Evolutionary conservation across 768 basidiomycete genomes (phyloP).

Genomic region (Mycena venus): DNA sequence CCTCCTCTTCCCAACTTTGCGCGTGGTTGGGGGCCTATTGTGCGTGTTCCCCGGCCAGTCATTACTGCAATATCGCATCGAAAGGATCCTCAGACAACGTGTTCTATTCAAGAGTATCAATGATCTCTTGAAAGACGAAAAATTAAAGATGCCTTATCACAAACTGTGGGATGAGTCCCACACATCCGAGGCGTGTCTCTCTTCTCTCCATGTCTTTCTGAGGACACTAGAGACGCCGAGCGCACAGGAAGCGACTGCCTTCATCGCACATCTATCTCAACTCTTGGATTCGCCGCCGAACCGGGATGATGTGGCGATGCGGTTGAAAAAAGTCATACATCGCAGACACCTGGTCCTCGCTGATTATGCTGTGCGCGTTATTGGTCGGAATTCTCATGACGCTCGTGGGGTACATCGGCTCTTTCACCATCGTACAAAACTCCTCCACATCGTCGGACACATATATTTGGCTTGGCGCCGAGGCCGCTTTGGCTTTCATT

Average conservation of each 20-base stretch:
- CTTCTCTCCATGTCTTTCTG: background rate
- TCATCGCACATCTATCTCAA: background rate
- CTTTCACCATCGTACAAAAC: slow-evolving; percentile 14
- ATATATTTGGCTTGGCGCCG: slow-evolving; percentile 4
- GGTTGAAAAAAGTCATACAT: background rate
- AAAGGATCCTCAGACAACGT: slow-evolving; percentile 14
- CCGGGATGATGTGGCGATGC: too few relatives aligned
- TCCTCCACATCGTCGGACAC: background rate
- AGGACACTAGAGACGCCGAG: too few relatives aligned
- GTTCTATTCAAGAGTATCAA: slow-evolving; percentile 3
- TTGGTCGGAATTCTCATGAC: slow-evolving; percentile 1
- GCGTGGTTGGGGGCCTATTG: background rate
- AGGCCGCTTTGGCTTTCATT: background rate
- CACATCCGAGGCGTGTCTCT: background rate
- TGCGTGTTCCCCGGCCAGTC: slow-evolving; percentile 7
- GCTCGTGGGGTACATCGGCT: slow-evolving; percentile 4
- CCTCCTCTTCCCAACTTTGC: background rate
- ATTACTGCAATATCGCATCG: slow-evolving; percentile 3
- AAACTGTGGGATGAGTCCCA: background rate
- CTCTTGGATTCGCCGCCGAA: background rate
- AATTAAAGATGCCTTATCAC: background rate
- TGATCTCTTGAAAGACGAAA: background rate
- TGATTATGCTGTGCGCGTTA: background rate
- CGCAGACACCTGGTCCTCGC: background rate
- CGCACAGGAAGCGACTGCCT: too few relatives aligned